Evolutionary conservation across 2,329 filamentous ascomycete species (phyloP).

Genomic region (Ploettnerulaceae sp.): DNA sequence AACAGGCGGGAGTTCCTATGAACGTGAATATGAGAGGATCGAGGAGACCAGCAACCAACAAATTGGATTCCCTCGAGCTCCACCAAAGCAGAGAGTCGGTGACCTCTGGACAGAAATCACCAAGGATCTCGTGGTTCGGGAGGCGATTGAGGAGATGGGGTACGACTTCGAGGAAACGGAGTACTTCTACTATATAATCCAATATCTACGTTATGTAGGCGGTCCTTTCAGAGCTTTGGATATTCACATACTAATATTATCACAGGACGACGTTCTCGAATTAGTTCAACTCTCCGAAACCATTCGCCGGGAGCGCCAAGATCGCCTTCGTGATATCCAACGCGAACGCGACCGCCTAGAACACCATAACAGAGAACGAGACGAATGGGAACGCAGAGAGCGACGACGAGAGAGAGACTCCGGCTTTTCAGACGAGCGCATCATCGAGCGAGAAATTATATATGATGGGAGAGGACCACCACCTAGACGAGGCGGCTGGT

Average conservation of each 20-base stretch:
- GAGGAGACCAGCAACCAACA: conserved; percentile 50
- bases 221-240: no score
- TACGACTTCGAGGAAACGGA: conserved; percentile 91
- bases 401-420: conserved; percentile 24
- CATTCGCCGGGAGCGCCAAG: conserved; percentile 61
- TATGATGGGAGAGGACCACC: conserved; percentile 44
- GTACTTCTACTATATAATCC: conserved; percentile 85
- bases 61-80: conserved; percentile 33
- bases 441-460: conserved; percentile 63
- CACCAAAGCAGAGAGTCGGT: conserved; percentile 33
- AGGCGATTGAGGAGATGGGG: conserved; percentile 78
- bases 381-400: conserved; percentile 36
- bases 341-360: conserved; percentile 51
- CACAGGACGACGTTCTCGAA: conserved; percentile 78
- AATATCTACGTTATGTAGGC: conserved; percentile 84
- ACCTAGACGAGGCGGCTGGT: conserved; percentile 11
- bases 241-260: conserved; percentile 32
- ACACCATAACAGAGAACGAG: conserved; percentile 42
- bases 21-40: conserved; percentile 41
- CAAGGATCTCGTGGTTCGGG: conserved; percentile 80
- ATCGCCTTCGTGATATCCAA: conserved; percentile 49
- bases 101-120: conserved; percentile 97
- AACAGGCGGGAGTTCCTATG: conserved; percentile 20
- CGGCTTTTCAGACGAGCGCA: conserved; percentile 54
- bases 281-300: conserved; percentile 79